Percentiles rank a stretch among this genome's conserved stretches.
phyloP scores from a whole-genome alignment of 2,329 filamentous ascomycete genomes.

The Calycina herbarum region DNA sequence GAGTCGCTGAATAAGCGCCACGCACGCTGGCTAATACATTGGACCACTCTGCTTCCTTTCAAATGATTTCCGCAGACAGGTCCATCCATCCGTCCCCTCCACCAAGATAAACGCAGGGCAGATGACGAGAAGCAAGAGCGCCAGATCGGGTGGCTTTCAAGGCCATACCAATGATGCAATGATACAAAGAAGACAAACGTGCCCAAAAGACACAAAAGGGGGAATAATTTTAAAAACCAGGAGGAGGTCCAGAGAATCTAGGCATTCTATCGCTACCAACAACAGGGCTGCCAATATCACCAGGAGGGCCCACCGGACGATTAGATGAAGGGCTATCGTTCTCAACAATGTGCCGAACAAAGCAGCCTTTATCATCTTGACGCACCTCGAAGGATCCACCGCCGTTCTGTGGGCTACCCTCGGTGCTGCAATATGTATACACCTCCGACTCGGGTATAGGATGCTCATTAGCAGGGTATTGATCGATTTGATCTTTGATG shows the following conservation, averaged over 20 bases:
- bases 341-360: constrained; percentile 52
- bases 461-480: constrained; percentile 50
- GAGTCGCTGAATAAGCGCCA: not conserved
- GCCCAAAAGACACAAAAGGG: constrained; percentile 7
- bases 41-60: not conserved
- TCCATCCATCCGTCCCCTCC: constrained; percentile 5
- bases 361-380: constrained; percentile 28
- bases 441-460: constrained; percentile 64
- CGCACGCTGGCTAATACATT: constrained; percentile 1
- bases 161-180: constrained; percentile 19
- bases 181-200: constrained; percentile 20
- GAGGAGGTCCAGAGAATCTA: constrained; percentile 32
- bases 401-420: constrained; percentile 82
- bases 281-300: constrained; percentile 70
- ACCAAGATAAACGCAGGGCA: constrained; percentile 6
- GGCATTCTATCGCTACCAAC: constrained; percentile 40
- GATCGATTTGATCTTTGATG: constrained; percentile 64
- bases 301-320: constrained; percentile 55
- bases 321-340: constrained; percentile 46
- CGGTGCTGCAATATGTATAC: constrained; percentile 80
- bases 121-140: constrained; percentile 17
- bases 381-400: constrained; percentile 77
- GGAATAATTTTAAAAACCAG: constrained; percentile 26
- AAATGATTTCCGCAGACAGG: not conserved
- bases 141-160: constrained; percentile 11